Evolutionary conservation across 345 rosid species (phyloP).

Genomic region (Diplotaxis tenuifolia): DNA sequence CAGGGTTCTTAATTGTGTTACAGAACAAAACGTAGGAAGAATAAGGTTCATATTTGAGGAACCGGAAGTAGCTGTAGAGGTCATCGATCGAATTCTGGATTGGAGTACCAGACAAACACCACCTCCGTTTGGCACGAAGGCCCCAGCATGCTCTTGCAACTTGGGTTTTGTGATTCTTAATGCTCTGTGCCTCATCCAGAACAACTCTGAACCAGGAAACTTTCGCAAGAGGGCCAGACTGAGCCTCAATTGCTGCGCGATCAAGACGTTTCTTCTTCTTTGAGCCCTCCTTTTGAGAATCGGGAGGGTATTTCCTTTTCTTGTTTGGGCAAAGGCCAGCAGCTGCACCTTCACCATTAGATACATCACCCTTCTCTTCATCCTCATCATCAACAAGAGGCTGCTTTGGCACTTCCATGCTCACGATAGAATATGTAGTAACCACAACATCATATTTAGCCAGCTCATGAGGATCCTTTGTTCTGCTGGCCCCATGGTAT

Average conservation of each 20-base stretch:
- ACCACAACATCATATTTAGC: constrained; percentile 92
- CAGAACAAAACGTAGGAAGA: constrained; percentile 61
- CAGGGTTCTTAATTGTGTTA: constrained; percentile 61
- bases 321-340: constrained; percentile 43
- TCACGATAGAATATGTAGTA: constrained; percentile 91
- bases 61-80: constrained; percentile 95
- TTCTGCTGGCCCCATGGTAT: constrained; percentile 87
- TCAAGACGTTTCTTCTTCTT: constrained; percentile 58
- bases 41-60: constrained; percentile 89
- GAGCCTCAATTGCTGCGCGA: constrained; percentile 45
- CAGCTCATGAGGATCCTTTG: constrained; percentile 77
- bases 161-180: constrained; percentile 92
- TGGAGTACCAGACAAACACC: constrained; percentile 99
- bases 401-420: constrained; percentile 97
- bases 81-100: constrained; percentile 96
- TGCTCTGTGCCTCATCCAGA: constrained; percentile 97
- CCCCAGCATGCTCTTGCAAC: constrained; percentile 99
- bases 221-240: constrained; percentile 82
- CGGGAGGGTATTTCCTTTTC: constrained; percentile 60
- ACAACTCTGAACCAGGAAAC: constrained; percentile 96
- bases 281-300: constrained; percentile 48
- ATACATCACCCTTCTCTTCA: constrained; percentile 53
- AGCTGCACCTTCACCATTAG: constrained; percentile 42
- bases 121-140: constrained; percentile 94
- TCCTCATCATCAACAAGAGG: constrained; percentile 61